phyloP scores from a whole-genome alignment of 805 yeast species.

The Pichia rugopelliculosa region DNA sequence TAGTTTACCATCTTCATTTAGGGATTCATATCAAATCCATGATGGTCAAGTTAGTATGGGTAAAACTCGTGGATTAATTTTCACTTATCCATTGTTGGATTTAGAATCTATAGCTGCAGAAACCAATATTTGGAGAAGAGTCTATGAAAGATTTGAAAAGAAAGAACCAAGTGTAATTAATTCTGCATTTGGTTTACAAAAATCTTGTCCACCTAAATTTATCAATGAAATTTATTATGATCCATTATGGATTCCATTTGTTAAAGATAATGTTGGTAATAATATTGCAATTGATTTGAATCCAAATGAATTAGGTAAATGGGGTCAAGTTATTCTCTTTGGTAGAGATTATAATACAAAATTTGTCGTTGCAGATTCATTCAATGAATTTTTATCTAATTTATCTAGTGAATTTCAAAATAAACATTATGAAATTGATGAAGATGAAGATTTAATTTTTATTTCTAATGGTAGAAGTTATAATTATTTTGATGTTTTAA shows the following conservation, averaged over 20 bases:
- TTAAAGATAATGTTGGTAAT: conserved; percentile 85
- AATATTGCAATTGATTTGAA: conserved; percentile 86
- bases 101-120: conserved; percentile 74
- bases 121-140: conserved; percentile 80
- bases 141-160: conserved; percentile 32
- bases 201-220: conserved; percentile 69
- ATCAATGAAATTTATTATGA: conserved; percentile 78
- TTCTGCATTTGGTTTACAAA: conserved; percentile 30
- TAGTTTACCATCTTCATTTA: conserved; percentile 70
- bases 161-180: conserved; percentile 15
- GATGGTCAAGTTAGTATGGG: conserved; percentile 88
- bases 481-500: conserved; percentile 63
- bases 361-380: conserved; percentile 75
- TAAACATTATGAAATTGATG: conserved; percentile 71
- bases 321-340: conserved; percentile 89
- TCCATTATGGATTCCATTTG: conserved; percentile 85
- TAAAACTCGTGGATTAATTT: conserved; percentile 68
- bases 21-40: conserved; percentile 71
- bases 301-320: conserved; percentile 68
- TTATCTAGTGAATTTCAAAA: conserved; percentile 83
- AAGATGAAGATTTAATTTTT: conserved; percentile 47
- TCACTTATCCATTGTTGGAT: conserved; percentile 73
- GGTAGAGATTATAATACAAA: conserved; percentile 94
- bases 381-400: conserved; percentile 79
- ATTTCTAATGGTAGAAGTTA: conserved; percentile 34